Evolutionary conservation across 768 basidiomycete species (phyloP), one percentile per base, ranked within the genome.

Genomic region (Boletellus ananiceps): DNA sequence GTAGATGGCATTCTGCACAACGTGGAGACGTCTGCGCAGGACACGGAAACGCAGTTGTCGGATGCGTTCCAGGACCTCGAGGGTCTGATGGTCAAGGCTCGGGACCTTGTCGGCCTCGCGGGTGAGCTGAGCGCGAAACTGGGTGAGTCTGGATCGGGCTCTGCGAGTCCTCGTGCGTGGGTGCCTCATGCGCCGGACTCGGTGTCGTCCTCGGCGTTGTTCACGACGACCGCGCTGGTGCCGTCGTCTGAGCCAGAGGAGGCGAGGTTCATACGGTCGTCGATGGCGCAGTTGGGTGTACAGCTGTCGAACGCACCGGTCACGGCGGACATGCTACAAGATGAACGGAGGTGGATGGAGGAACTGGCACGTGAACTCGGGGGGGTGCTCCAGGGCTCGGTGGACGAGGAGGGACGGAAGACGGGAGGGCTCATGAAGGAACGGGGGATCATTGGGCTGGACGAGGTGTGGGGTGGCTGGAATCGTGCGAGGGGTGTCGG

Each of bases 391-490:
- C 83, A 79, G 49, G 79, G 80, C 3, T 58, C 61, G 4, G 27
- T 40, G 23, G 50, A 66, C 8, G 65, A 56, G 38, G 27, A 47
- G 0, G 56, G 51, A 11, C 55, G 42, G 40, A 56, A 44, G 45
- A 50, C 42, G 47, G 70, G 69, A 0, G 86, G 89, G 1, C 75
- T 94, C 59, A 90, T 94, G 88, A 75, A 76, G 48, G 74, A 77
- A 3, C 79, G 90, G 25, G 92, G 90, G 1, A 79, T 95, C 31
- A 78, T 96, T 34, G 89, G 86, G 0, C 69, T 96, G 23, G 93
- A 97, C 62, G 93, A 95, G 68, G 88, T 88, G 0, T 97, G 93
- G 93, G 90, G 90, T 23, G 83, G 87, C 2, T 96, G 93, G 93
- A 95, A 94, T 62, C 83, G 93, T 50, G 93, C 91, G 6, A 72